Percentiles rank a stretch among this genome's conserved stretches.
Conservation (phyloP, 2,329 filamentous ascomycete genomes). For the Verticillium albo-atrum region DNA sequence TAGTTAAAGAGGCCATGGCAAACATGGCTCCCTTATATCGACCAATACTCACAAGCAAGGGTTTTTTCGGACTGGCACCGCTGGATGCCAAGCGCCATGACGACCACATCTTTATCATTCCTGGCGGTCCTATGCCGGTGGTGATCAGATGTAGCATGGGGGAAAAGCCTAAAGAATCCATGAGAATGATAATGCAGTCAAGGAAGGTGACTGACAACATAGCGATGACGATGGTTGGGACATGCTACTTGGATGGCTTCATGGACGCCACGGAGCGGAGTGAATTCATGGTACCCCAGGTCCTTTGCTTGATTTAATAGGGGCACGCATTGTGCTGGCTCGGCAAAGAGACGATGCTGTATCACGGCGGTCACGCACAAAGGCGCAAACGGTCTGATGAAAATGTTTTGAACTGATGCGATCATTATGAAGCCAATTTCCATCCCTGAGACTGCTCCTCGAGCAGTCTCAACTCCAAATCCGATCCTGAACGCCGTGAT, state of each 20-base stretch:
- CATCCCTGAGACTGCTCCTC: neutral
- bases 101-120: neutral
- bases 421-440: neutral
- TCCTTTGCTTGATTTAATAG: neutral
- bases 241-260: slow-evolving; percentile 2
- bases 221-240: neutral
- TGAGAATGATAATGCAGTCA: neutral
- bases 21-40: neutral
- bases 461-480: neutral
- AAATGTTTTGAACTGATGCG: neutral
- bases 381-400: neutral
- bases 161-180: neutral
- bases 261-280: neutral
- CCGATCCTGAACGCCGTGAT: neutral
- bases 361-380: neutral
- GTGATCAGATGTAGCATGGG: neutral
- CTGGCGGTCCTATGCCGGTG: slow-evolving; percentile 4
- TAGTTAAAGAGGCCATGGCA: neutral
- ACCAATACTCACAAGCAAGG: neutral
- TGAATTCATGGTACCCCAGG: neutral
- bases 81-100: neutral
- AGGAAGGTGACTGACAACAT: neutral
- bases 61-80: neutral
- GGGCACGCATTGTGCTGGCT: too few species aligned
- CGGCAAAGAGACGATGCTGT: too few species aligned